These are phyloP conservation scores for Leishmania tarentolae DNA, from an alignment of 208 protist species.

Conservation along the genomic window DNA sequence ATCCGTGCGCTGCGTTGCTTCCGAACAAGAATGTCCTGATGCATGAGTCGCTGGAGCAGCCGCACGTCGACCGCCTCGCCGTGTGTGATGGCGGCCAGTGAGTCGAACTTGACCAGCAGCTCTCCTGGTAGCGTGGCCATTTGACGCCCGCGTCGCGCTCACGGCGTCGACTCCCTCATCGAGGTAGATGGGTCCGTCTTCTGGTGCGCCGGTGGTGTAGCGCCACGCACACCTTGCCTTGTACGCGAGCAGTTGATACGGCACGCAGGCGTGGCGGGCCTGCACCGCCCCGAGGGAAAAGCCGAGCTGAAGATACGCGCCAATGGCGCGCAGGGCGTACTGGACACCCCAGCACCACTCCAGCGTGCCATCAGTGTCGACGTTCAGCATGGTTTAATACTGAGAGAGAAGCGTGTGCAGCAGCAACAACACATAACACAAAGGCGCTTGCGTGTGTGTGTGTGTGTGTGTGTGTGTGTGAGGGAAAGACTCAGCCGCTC, in stretches of 20 bases:
- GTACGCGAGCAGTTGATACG: conserved; percentile 21
- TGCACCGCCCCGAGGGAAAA: conserved; percentile 46
- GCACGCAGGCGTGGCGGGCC: conserved; percentile 24
- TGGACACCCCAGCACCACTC: conserved; percentile 40
- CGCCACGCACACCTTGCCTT: conserved; percentile 15
- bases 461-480: too few species aligned
- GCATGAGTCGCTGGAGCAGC: conserved; percentile 32
- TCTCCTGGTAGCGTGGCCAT: not conserved
- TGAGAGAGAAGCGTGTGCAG: not conserved
- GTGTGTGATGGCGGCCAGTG: conserved; percentile 48
- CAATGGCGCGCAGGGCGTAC: conserved; percentile 46
- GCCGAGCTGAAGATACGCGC: conserved; percentile 51
- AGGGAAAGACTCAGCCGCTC: too few species aligned
- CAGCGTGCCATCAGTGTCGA: conserved; percentile 49
- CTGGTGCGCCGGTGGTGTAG: conserved; percentile 1
- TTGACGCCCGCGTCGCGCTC: not conserved
- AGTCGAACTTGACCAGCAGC: conserved; percentile 42
- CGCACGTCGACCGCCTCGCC: conserved; percentile 44
- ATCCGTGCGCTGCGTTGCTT: conserved; percentile 25
- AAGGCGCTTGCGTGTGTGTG: too few species aligned
- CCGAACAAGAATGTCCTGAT: conserved; percentile 33
- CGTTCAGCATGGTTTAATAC: conserved; percentile 32
- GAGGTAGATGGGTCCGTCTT: conserved; percentile 4
- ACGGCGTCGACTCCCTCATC: not conserved
- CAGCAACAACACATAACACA: too few species aligned